Evolutionary conservation across 345 rosid species (phyloP).

Genomic region (Pugionium dolabratum): DNA sequence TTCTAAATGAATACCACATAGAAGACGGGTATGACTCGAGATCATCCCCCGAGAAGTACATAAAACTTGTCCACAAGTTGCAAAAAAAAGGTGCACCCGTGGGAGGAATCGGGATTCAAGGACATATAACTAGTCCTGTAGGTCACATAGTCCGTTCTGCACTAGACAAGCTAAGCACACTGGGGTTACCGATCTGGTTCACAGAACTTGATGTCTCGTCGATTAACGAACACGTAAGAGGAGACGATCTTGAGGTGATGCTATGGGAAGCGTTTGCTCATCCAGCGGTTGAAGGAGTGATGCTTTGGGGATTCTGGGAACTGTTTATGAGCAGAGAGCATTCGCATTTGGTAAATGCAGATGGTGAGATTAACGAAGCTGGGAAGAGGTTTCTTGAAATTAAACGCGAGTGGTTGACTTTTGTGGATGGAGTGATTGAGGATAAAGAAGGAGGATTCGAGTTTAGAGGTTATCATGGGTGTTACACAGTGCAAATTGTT

Average conservation of each 20-base stretch:
- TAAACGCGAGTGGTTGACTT: conserved; percentile 72
- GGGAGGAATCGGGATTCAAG: conserved; percentile 94
- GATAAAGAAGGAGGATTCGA: conserved; percentile 57
- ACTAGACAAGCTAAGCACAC: conserved; percentile 66
- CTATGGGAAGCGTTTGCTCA: conserved; percentile 90
- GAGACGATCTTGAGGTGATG: conserved; percentile 95
- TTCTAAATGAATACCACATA: conserved; percentile 87
- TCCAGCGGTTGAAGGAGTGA: conserved; percentile 88
- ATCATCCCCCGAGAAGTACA: conserved; percentile 76
- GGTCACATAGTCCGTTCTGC: conserved; percentile 75
- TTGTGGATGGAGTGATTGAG: conserved; percentile 48
- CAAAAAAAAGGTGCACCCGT: conserved; percentile 80
- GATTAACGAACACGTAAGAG: conserved; percentile 69
- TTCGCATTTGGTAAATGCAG: conserved; percentile 81
- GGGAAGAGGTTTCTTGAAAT: conserved; percentile 73
- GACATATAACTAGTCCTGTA: conserved; percentile 81
- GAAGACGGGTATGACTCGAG: conserved; percentile 82
- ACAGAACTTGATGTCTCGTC: conserved; percentile 93
- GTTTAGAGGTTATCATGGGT: conserved; percentile 87
- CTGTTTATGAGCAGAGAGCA: conserved; percentile 78
- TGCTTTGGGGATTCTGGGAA: conserved; percentile 99
- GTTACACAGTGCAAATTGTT: conserved; percentile 56
- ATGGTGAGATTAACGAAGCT: conserved; percentile 85
- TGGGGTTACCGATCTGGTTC: conserved; percentile 95
- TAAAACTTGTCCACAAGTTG: conserved; percentile 64